A percentile compares a stretch with the other conserved stretches of the same genome.
Evolutionary conservation across 2,329 filamentous ascomycete genomes (phyloP).

Genomic region (Ceratocystis papillata): DNA sequence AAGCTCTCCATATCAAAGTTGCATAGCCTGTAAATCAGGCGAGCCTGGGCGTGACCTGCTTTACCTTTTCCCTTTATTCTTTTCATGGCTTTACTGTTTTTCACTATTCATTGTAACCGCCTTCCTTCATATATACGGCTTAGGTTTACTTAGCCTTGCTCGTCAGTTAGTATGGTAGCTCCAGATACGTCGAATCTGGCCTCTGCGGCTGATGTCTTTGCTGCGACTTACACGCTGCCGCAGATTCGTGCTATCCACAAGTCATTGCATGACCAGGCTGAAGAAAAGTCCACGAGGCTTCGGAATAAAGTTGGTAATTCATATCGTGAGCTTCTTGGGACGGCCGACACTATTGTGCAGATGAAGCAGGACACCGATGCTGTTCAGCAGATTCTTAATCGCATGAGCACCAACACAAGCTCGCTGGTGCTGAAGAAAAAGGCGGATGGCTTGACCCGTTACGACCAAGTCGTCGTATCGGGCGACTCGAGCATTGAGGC

Average conservation of each 20-base stretch:
- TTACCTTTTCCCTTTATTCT: neutral
- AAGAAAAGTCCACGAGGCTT: constrained; percentile 52
- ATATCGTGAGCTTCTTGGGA: constrained; percentile 83
- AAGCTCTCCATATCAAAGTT: neutral
- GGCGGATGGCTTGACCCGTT: constrained; percentile 44
- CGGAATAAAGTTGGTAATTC: constrained; percentile 54
- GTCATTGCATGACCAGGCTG: constrained; percentile 46
- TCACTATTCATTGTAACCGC: neutral
- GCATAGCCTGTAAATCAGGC: neutral
- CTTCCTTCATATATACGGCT: neutral
- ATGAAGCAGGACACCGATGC: constrained; percentile 71
- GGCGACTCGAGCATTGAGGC: constrained; percentile 27
- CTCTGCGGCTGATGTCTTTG: constrained; percentile 46
- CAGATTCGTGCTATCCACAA: constrained; percentile 55
- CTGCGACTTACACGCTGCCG: constrained; percentile 46
- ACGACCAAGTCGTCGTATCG: constrained; percentile 31
- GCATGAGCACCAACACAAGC: constrained; percentile 68
- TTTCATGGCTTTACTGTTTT: too few species aligned
- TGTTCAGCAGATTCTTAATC: constrained; percentile 59
- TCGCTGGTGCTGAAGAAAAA: constrained; percentile 58
- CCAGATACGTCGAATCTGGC: constrained; percentile 31
- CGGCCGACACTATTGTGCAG: constrained; percentile 82
- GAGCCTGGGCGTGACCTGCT: neutral
- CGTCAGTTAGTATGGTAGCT: constrained; percentile 16
- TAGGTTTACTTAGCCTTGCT: neutral